Conservation (phyloP, 108 stramenopile genomes). For the Skeletonema costatum region DNA sequence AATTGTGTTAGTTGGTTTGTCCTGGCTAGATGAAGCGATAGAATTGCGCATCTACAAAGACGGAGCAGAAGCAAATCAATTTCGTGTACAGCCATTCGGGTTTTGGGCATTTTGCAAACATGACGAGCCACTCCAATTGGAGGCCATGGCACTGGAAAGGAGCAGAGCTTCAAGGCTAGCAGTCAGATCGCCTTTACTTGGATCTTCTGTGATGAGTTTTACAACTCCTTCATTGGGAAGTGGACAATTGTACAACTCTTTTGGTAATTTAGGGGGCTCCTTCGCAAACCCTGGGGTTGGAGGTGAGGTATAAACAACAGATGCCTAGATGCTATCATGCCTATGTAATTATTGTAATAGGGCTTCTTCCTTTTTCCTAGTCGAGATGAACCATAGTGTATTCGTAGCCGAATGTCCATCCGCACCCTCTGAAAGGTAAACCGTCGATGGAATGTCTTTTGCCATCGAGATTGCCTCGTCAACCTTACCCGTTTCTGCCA, state of each 20-base stretch:
- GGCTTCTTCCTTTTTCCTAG: slow-evolving; percentile 31
- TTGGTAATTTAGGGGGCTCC: slow-evolving; percentile 19
- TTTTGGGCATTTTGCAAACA: slow-evolving; percentile 68
- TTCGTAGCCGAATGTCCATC: slow-evolving; percentile 77
- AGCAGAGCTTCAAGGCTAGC: slow-evolving; percentile 25
- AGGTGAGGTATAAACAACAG: not conserved
- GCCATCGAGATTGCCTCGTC: slow-evolving; percentile 62
- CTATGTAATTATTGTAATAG: not conserved
- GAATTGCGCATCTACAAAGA: slow-evolving; percentile 69
- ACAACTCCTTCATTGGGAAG: slow-evolving; percentile 11
- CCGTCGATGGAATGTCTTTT: slow-evolving; percentile 49
- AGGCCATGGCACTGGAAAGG: slow-evolving; percentile 42
- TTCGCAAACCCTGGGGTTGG: not conserved
- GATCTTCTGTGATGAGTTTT: slow-evolving; percentile 33
- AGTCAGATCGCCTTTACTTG: slow-evolving; percentile 24
- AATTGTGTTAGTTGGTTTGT: slow-evolving; percentile 62
- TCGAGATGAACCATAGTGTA: slow-evolving; percentile 81
- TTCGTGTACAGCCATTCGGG: slow-evolving; percentile 78
- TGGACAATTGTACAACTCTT: slow-evolving; percentile 38
- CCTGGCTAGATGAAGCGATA: slow-evolving; percentile 78
- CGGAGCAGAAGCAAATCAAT: slow-evolving; percentile 40
- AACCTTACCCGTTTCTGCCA: slow-evolving; percentile 77
- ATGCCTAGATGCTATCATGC: not conserved
- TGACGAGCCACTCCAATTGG: slow-evolving; percentile 38
- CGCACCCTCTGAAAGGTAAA: slow-evolving; percentile 73